phyloP scores from a whole-genome alignment of 2,329 filamentous ascomycete species.

The Emericellopsis atlantica region DNA sequence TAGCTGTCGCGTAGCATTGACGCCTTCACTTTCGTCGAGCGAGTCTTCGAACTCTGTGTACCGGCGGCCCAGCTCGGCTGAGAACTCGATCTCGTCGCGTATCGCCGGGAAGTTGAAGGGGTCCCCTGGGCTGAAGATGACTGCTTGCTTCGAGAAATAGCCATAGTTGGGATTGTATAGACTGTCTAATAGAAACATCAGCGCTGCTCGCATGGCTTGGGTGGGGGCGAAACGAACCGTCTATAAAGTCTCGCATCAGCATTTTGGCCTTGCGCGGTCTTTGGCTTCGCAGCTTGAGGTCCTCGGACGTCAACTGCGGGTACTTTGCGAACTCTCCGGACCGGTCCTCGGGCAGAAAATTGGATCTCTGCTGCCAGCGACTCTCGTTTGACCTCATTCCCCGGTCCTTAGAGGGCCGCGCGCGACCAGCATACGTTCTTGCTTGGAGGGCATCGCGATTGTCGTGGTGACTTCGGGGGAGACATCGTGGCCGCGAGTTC shows the following conservation, averaged over 20 bases:
- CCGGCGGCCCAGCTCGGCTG: constrained; percentile 59
- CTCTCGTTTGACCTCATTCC: constrained; percentile 44
- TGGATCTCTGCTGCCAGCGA: constrained; percentile 76
- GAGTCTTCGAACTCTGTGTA: constrained; percentile 86
- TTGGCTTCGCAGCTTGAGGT: constrained; percentile 59
- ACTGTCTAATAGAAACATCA: constrained; percentile 49
- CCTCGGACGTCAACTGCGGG: constrained; percentile 73
- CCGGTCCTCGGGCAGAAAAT: constrained; percentile 64
- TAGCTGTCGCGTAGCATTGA: constrained; percentile 68
- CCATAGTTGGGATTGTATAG: constrained; percentile 91
- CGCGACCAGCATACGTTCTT: constrained; percentile 14
- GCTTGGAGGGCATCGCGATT: constrained; percentile 7
- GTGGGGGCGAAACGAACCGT: constrained; percentile 44
- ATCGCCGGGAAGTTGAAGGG: constrained; percentile 80
- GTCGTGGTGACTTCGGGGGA: constrained; percentile 1
- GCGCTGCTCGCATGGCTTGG: neutral
- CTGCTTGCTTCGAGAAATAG: constrained; percentile 92
- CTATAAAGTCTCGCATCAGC: constrained; percentile 94
- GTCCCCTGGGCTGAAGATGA: constrained; percentile 86
- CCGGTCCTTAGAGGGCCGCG: constrained; percentile 18
- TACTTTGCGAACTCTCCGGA: constrained; percentile 69
- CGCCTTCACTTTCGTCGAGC: constrained; percentile 57
- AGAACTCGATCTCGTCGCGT: constrained; percentile 76
- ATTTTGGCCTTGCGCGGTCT: constrained; percentile 87
- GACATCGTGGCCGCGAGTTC: constrained; percentile 5